Evolutionary conservation across 1,139 yeast genomes (phyloP).

Genomic region (Tardiomyces blankii): DNA sequence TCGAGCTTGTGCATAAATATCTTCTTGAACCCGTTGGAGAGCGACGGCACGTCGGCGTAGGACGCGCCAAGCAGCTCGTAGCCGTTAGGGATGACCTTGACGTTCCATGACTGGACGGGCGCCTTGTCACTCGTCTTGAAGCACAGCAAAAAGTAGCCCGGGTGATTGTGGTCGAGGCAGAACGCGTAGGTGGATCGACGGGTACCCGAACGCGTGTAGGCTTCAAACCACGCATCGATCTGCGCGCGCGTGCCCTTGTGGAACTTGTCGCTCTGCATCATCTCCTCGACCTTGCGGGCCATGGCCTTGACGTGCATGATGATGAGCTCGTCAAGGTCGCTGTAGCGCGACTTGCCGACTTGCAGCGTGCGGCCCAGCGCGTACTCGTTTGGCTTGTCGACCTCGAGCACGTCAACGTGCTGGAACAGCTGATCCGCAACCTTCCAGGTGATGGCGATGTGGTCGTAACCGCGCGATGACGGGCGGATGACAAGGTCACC

Average conservation of each 20-base stretch:
- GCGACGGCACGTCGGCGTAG: slow-evolving; percentile 76
- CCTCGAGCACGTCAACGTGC: slow-evolving; percentile 78
- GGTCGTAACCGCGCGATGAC: slow-evolving; percentile 81
- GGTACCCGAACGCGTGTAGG: slow-evolving; percentile 86
- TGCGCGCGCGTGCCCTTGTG: slow-evolving; percentile 71
- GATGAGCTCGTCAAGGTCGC: slow-evolving; percentile 88
- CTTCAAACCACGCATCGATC: slow-evolving; percentile 77
- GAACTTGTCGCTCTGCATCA: slow-evolving; percentile 81
- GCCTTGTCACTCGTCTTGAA: slow-evolving; percentile 70
- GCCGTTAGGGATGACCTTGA: slow-evolving; percentile 79
- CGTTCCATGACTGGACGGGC: slow-evolving; percentile 78
- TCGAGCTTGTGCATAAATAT: slow-evolving; percentile 16
- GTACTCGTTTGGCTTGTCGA: slow-evolving; percentile 50
- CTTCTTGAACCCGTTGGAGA: slow-evolving; percentile 90
- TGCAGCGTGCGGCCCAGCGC: slow-evolving; percentile 50
- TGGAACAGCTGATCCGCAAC: slow-evolving; percentile 86
- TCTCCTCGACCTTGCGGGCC: slow-evolving; percentile 74
- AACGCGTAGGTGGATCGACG: slow-evolving; percentile 85
- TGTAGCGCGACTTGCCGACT: slow-evolving; percentile 58
- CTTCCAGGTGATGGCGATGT: slow-evolving; percentile 92
- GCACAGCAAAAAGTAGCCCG: slow-evolving; percentile 83
- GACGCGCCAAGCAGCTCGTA: slow-evolving; percentile 67
- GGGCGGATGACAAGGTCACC: slow-evolving; percentile 96
- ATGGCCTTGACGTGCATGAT: slow-evolving; percentile 81
- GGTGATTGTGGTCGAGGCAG: slow-evolving; percentile 80